Conservation (phyloP, 2,329 filamentous ascomycete species). For the Fusarium buharicum region DNA sequence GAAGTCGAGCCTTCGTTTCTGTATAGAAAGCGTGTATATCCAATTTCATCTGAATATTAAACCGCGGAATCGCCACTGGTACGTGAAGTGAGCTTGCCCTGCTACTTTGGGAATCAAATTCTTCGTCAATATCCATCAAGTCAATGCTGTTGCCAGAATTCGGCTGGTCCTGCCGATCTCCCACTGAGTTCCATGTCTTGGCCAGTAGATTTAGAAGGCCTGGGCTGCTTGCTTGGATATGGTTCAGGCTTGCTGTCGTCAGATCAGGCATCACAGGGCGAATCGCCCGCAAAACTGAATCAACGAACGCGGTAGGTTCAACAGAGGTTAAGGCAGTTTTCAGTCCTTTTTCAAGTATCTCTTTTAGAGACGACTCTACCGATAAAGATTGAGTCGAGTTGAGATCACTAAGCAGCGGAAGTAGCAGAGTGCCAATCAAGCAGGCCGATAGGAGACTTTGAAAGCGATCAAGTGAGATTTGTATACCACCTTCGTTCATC, state of each 20-base stretch:
- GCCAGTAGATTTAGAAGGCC: slow-evolving; percentile 58
- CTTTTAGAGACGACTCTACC: slow-evolving; percentile 57
- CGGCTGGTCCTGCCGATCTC: slow-evolving; percentile 37
- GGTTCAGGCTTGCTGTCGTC: slow-evolving; percentile 50
- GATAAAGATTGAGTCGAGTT: slow-evolving; percentile 61
- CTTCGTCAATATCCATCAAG: slow-evolving; percentile 74
- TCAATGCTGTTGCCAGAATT: slow-evolving; percentile 56
- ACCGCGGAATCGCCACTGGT: slow-evolving; percentile 57
- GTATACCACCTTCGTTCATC: slow-evolving; percentile 57
- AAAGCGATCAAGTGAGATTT: slow-evolving; percentile 64
- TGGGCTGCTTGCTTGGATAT: slow-evolving; percentile 52
- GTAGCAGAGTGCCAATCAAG: slow-evolving; percentile 57
- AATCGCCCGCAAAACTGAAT: slow-evolving; percentile 58
- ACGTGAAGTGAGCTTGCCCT: slow-evolving; percentile 54
- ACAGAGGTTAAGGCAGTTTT: slow-evolving; percentile 55
- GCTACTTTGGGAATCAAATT: slow-evolving; percentile 70
- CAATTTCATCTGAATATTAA: slow-evolving; percentile 55
- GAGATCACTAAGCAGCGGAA: slow-evolving; percentile 59
- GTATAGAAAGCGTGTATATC: slow-evolving; percentile 60
- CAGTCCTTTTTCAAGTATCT: slow-evolving; percentile 55
- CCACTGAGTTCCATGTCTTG: slow-evolving; percentile 50
- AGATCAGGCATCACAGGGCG: slow-evolving; percentile 61
- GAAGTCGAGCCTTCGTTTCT: slow-evolving; percentile 59
- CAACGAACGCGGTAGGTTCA: slow-evolving; percentile 58
- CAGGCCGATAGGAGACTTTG: slow-evolving; percentile 63